Percentiles rank a stretch among this genome's conserved stretches.
phyloP scores from a whole-genome alignment of 352 stramenopile species.

The Globisporangium paroecandrum region DNA sequence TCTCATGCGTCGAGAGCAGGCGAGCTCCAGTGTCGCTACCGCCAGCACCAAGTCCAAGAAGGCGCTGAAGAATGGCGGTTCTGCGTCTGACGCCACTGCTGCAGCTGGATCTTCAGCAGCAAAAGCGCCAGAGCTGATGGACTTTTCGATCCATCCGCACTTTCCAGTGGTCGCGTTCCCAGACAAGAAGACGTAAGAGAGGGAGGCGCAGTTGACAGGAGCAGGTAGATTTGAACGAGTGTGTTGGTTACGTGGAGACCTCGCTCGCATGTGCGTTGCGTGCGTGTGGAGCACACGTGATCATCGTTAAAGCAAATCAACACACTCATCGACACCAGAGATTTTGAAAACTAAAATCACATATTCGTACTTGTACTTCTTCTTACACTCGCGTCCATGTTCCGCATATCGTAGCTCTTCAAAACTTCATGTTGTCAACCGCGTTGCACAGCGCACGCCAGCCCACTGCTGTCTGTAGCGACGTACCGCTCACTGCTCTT shows the following conservation, averaged over 20 bases:
- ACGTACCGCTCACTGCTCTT: conserved; percentile 12
- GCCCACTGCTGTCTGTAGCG: too few relatives aligned
- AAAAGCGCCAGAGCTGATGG: conserved; percentile 31
- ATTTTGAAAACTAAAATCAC: conserved; percentile 7
- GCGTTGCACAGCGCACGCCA: not conserved
- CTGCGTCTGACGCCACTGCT: not conserved
- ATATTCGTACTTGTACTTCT: not conserved
- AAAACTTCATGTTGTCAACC: not conserved
- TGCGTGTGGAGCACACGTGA: not conserved
- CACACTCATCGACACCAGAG: not conserved
- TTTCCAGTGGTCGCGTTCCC: conserved; percentile 60
- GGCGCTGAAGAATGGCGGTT: conserved; percentile 18
- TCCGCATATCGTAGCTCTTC: not conserved
- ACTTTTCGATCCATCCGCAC: conserved; percentile 68
- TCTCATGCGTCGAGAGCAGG: conserved; percentile 48
- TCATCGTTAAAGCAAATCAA: not conserved
- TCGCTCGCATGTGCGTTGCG: not conserved
- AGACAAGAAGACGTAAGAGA: conserved; percentile 14
- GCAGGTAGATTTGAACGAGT: not conserved
- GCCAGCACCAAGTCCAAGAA: conserved; percentile 27
- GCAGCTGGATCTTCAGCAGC: conserved; percentile 7
- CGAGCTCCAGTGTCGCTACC: conserved; percentile 7
- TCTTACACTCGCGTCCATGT: conserved; percentile 2
- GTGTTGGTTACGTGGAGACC: not conserved
- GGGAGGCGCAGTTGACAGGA: not conserved